A percentile compares a stretch with the other conserved stretches of the same genome.
Evolutionary conservation across 2,329 filamentous ascomycete species (phyloP).

Genomic region (Escovopsis weberi): DNA sequence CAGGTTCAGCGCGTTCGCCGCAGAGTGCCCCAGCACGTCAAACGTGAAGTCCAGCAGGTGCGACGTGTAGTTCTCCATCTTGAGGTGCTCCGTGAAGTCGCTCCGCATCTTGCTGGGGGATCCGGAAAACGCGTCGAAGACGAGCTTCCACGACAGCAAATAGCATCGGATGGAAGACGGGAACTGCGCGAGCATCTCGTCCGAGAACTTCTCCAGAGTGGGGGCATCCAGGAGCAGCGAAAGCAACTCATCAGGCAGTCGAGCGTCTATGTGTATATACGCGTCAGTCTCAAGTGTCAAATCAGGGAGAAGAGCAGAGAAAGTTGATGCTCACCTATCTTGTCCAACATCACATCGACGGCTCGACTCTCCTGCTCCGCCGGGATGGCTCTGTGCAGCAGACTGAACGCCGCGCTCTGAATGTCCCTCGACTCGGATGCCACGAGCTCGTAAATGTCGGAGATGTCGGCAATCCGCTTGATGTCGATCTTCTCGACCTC

Average conservation of each 20-base stretch:
- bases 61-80: conserved; percentile 52
- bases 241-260: conserved; percentile 69
- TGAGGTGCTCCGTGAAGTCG: conserved; percentile 68
- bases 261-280: conserved; percentile 31
- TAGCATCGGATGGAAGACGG: conserved; percentile 63
- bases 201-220: conserved; percentile 49
- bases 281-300: too few species aligned
- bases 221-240: conserved; percentile 72
- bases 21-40: conserved; percentile 68
- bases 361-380: conserved; percentile 67
- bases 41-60: conserved; percentile 68
- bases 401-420: conserved; percentile 64
- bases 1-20: conserved; percentile 58
- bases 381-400: conserved; percentile 72
- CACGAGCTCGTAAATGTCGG: conserved; percentile 60
- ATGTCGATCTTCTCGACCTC: conserved; percentile 51
- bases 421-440: conserved; percentile 61
- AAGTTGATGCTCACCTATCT: conserved; percentile 31
- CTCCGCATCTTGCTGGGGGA: conserved; percentile 71
- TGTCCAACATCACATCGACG: conserved; percentile 59
- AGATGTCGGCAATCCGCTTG: conserved; percentile 45
- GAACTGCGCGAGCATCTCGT: conserved; percentile 52
- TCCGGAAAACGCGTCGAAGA: conserved; percentile 72
- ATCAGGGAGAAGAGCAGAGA: neutral
- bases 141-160: conserved; percentile 73